Conservation (phyloP, 495 filamentous ascomycete species). For the Hypoxylon subgilvum region DNA sequence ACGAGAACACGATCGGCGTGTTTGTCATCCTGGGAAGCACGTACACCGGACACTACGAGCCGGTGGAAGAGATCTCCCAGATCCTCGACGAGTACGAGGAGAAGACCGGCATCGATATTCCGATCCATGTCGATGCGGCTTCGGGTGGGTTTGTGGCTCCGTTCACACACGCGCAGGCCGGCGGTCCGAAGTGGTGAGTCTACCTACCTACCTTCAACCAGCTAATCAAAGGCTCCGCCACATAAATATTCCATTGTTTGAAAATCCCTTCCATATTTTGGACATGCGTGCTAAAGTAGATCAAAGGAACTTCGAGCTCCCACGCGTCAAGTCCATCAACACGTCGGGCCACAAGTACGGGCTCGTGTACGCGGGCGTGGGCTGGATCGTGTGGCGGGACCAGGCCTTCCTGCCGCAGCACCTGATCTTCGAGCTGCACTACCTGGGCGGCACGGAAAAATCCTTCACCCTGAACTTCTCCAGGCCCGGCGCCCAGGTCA, state of each 20-base stretch:
- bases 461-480: slow-evolving; percentile 80
- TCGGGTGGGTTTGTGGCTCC: slow-evolving; percentile 76
- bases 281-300: background rate
- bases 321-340: slow-evolving; percentile 78
- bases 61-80: slow-evolving; percentile 69
- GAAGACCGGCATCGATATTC: slow-evolving; percentile 68
- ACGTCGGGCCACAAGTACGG: slow-evolving; percentile 77
- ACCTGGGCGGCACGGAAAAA: slow-evolving; percentile 75
- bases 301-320: slow-evolving; percentile 69
- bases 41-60: slow-evolving; percentile 80
- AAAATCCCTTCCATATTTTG: too few species aligned
- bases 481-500: slow-evolving; percentile 71
- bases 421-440: slow-evolving; percentile 76
- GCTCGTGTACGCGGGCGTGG: slow-evolving; percentile 72
- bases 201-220: too few species aligned
- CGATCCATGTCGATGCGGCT: slow-evolving; percentile 78
- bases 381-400: slow-evolving; percentile 79
- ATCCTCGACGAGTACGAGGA: slow-evolving; percentile 70
- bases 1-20: slow-evolving; percentile 80
- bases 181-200: slow-evolving; percentile 63
- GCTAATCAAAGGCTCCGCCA: too few species aligned
- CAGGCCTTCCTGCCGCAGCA: slow-evolving; percentile 70
- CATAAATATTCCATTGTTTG: too few species aligned
- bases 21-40: slow-evolving; percentile 78
- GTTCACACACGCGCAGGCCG: slow-evolving; percentile 68